These are phyloP conservation scores for Mycena sp. DNA, from an alignment of 1,284 basidiomycete species.

Conservation along the genomic window DNA sequence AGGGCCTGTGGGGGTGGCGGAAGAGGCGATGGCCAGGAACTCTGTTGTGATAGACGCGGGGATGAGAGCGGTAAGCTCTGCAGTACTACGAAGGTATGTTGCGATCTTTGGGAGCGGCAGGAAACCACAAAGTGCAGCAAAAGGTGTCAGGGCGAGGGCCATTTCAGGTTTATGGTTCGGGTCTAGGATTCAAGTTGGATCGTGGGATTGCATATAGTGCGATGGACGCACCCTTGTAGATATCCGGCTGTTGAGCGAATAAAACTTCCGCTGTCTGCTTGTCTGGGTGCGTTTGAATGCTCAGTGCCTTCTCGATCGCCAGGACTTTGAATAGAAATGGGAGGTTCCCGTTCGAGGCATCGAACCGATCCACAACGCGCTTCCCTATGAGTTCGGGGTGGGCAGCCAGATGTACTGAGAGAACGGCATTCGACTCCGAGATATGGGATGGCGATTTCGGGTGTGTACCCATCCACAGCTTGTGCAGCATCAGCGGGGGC, in stretches of 20 bases:
- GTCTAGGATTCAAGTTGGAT: constrained; percentile 56
- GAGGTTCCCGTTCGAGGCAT: constrained; percentile 75
- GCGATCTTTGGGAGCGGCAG: constrained; percentile 81
- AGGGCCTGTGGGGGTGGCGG: constrained; percentile 52
- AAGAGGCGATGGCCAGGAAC: constrained; percentile 58
- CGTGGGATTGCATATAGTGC: not conserved
- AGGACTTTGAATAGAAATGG: constrained; percentile 97
- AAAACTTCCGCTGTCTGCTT: constrained; percentile 87
- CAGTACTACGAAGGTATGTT: constrained; percentile 71
- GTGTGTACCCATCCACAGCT: constrained; percentile 99
- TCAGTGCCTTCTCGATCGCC: constrained; percentile 93
- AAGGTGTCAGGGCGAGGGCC: constrained; percentile 94
- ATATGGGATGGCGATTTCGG: constrained; percentile 85
- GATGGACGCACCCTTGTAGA: constrained; percentile 84
- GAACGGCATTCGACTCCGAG: constrained; percentile 52
- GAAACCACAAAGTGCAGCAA: constrained; percentile 94
- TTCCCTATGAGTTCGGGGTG: constrained; percentile 78
- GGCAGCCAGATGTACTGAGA: constrained; percentile 70
- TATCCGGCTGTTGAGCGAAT: constrained; percentile 78
- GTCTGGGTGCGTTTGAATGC: constrained; percentile 98
- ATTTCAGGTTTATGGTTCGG: constrained; percentile 98
- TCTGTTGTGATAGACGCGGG: constrained; percentile 59
- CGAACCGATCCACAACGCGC: constrained; percentile 65
- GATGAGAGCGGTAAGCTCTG: constrained; percentile 83
- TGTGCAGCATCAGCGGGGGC: constrained; percentile 31